These are phyloP conservation scores for Naumovozyma dairenensis DNA, from an alignment of 805 yeast genomes.

Conservation along the genomic window DNA sequence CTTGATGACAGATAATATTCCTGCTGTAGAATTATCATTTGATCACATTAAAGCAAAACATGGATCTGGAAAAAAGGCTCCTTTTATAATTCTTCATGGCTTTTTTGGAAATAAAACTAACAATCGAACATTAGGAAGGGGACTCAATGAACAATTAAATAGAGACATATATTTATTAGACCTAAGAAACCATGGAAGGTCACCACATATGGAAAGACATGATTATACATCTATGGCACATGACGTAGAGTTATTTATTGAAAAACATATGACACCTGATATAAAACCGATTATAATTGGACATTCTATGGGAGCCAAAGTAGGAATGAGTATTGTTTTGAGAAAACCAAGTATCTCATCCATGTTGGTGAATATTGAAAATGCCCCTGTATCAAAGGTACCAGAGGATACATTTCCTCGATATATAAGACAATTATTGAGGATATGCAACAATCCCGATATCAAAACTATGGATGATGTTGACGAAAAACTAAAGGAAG, in stretches of 20 bases:
- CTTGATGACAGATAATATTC: neutral
- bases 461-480: slow-evolving; percentile 55
- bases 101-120: slow-evolving; percentile 78
- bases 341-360: slow-evolving; percentile 53
- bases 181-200: slow-evolving; percentile 84
- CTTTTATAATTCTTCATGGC: slow-evolving; percentile 79
- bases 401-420: slow-evolving; percentile 51
- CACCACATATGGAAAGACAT: slow-evolving; percentile 65
- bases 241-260: slow-evolving; percentile 70
- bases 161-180: slow-evolving; percentile 65
- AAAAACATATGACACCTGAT: slow-evolving; percentile 30
- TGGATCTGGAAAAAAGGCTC: slow-evolving; percentile 31
- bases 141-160: slow-evolving; percentile 36
- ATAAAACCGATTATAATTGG: slow-evolving; percentile 53
- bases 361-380: slow-evolving; percentile 71
- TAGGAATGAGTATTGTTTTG: slow-evolving; percentile 79
- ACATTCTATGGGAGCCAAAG: slow-evolving; percentile 90
- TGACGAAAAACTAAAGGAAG: slow-evolving; percentile 47
- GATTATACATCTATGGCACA: slow-evolving; percentile 76
- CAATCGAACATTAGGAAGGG: slow-evolving; percentile 68
- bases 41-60: neutral
- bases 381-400: slow-evolving; percentile 69
- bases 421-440: slow-evolving; percentile 54
- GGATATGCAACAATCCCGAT: slow-evolving; percentile 40
- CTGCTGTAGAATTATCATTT: slow-evolving; percentile 1